Evolutionary conservation across 179 eudicot species (phyloP).

Genomic region (Actinidia arguta): DNA sequence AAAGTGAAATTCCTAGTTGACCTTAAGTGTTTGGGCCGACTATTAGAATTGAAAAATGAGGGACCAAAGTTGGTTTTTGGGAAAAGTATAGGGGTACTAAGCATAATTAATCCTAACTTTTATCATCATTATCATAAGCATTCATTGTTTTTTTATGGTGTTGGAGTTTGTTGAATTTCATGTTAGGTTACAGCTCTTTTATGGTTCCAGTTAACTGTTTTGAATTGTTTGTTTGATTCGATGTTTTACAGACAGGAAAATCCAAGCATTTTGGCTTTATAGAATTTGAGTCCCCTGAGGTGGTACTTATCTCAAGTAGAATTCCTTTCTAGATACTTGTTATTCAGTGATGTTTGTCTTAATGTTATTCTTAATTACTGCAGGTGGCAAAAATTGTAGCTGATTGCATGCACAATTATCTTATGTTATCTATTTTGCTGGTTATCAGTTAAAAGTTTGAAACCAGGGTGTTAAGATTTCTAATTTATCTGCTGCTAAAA

Average conservation of each 20-base stretch:
- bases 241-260: constrained; percentile 68
- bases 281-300: constrained; percentile 91
- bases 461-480: too few species aligned
- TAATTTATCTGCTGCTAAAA: too few species aligned
- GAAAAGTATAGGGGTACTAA: too few species aligned
- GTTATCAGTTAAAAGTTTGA: too few species aligned
- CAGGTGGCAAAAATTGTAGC: constrained; percentile 82
- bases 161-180: too few species aligned
- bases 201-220: not conserved
- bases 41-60: too few species aligned
- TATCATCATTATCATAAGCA: not conserved
- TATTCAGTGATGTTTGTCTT: not conserved
- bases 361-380: not conserved
- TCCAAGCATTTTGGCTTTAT: constrained; percentile 93
- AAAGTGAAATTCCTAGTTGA: too few species aligned
- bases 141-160: not conserved
- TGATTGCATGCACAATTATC: constrained; percentile 87
- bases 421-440: constrained; percentile 38
- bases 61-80: too few species aligned
- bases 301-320: constrained; percentile 22
- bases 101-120: too few species aligned
- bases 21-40: too few species aligned
- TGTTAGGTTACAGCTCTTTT: too few species aligned
- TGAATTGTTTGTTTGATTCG: constrained; percentile 5
- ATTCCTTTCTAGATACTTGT: not conserved